Percentiles rank a stretch among this genome's conserved stretches.
Evolutionary conservation across 371 early-diverging fungal species (phyloP).

Genomic region (Ecytonucleospora hepatopenaei): DNA sequence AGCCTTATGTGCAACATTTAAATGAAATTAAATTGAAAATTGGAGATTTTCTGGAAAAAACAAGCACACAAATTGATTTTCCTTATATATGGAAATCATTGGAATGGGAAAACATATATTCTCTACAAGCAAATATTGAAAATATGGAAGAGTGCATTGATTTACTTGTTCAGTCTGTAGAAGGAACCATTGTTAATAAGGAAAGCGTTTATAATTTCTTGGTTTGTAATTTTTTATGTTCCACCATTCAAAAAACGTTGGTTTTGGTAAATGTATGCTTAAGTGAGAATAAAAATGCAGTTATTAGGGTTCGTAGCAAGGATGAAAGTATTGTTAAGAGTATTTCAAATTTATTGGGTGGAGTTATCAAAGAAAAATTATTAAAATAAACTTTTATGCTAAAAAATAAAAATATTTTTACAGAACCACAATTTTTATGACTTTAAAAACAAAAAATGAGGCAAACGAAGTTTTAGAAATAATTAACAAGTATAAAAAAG

Average conservation of each 20-base stretch:
- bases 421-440: too few relatives aligned
- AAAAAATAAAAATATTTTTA: too few relatives aligned
- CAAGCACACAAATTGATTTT: slow-evolving; percentile 38
- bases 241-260: slow-evolving; percentile 40
- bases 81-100: slow-evolving; percentile 46
- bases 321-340: slow-evolving; percentile 54
- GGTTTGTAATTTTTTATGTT: slow-evolving; percentile 46
- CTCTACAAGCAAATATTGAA: slow-evolving; percentile 14
- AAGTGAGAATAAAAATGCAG: slow-evolving; percentile 16
- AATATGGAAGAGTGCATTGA: slow-evolving; percentile 9
- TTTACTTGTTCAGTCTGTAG: slow-evolving; percentile 22
- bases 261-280: slow-evolving; percentile 50
- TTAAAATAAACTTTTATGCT: too few relatives aligned
- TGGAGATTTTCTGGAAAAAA: slow-evolving; percentile 46
- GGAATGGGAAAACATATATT: slow-evolving; percentile 57
- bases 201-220: slow-evolving; percentile 28
- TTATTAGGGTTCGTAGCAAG: slow-evolving; percentile 46
- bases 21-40: slow-evolving; percentile 45
- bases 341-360: slow-evolving; percentile 36
- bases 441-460: too few relatives aligned
- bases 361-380: slow-evolving; percentile 6
- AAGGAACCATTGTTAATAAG: slow-evolving; percentile 35
- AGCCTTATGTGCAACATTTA: slow-evolving; percentile 36
- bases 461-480: not conserved
- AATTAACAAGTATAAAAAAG: not conserved